phyloP scores from a whole-genome alignment of 1,284 basidiomycete genomes.

The Boletus chippewaensis region DNA sequence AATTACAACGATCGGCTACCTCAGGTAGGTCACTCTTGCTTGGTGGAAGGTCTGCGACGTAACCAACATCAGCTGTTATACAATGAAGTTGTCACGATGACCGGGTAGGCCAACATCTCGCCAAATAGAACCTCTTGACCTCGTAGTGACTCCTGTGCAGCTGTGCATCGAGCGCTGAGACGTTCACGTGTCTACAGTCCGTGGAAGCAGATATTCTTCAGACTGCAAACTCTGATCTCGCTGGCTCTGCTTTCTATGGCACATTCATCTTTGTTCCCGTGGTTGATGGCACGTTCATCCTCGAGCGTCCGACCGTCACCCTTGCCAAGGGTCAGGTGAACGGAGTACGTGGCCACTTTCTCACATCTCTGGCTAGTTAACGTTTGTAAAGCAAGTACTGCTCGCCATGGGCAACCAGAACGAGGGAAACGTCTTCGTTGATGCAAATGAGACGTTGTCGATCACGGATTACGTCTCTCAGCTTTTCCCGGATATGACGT shows the following conservation, averaged over 20 bases:
- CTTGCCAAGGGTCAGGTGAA: conserved; percentile 19
- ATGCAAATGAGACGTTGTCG: conserved; percentile 7
- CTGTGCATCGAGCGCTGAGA: conserved; percentile 20
- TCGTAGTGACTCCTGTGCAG: conserved; percentile 7
- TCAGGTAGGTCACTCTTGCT: conserved; percentile 3
- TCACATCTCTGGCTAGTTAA: not conserved
- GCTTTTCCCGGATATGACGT: conserved; percentile 20
- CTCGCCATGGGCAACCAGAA: conserved; percentile 12
- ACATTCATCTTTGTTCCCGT: conserved; percentile 29
- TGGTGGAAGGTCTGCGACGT: not conserved
- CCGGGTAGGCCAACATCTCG: conserved; percentile 10
- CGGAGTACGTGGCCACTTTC: conserved; percentile 1
- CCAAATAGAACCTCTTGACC: not conserved
- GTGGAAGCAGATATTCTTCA: conserved; percentile 19
- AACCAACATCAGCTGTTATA: conserved; percentile 17
- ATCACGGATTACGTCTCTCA: conserved; percentile 16
- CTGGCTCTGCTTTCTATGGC: conserved; percentile 21
- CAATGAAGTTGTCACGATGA: conserved; percentile 9
- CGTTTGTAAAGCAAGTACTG: conserved; percentile 3
- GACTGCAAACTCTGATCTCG: conserved; percentile 17
- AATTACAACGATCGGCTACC: conserved; percentile 20
- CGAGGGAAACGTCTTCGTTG: conserved; percentile 18
- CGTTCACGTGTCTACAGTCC: conserved; percentile 24
- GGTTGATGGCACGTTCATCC: conserved; percentile 32
- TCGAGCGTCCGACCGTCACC: conserved; percentile 27